Evolutionary conservation across 176 grass and related monocot genomes (phyloP), one percentile per base, ranked within the genome.

Genomic region (Aegilops sharonensis): DNA sequence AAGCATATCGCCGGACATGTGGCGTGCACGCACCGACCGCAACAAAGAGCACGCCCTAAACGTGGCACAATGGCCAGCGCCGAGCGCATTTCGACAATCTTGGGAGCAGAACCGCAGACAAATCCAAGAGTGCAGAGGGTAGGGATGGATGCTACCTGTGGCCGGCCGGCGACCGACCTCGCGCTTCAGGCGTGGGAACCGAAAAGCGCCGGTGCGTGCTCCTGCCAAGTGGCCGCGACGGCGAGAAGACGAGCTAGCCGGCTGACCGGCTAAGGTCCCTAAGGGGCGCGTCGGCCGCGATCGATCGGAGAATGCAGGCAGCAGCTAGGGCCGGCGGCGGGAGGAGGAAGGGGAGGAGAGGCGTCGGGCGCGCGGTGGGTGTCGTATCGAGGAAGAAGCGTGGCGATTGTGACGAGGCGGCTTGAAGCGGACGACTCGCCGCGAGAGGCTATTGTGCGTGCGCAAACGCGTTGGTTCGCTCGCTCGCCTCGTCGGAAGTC

Each of bases 311-410:
- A 76, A 76, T 54, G 73, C 0, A 1, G 42, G 42, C 45, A 3
- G 21, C 21, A 36, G 68, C 68, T 77, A 77, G 74, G 74, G 74
- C 74, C 74, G 73, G 73, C 74, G 73, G 73, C 72, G 72, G 43
- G 24, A 50, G 12, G 71, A 27, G 11, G 72, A 27, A 23, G 23
- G 27, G 12, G 71, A 27, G 31, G 31, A 35, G 68, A 20, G 18
- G 68, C 72, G 2, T 4, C 6, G 71, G 12, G 45, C 40, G 24
- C 6, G 4, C 25, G 69, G 10, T 15, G 6, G 11, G 47, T 52
- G 0, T 18, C 13, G 25, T 76, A 4, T 54, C 9, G 73, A 5
- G 42, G 45, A 76, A 54, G 25, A 47, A 75, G 27, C 13, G 72
- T 31, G 43, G 4, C 73, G 73, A 76, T 54, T 30, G 43, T 30